Percentiles rank a stretch among this genome's conserved stretches.
Conservation (phyloP, 1,284 basidiomycete species). For the Heterobasidion occidentale region DNA sequence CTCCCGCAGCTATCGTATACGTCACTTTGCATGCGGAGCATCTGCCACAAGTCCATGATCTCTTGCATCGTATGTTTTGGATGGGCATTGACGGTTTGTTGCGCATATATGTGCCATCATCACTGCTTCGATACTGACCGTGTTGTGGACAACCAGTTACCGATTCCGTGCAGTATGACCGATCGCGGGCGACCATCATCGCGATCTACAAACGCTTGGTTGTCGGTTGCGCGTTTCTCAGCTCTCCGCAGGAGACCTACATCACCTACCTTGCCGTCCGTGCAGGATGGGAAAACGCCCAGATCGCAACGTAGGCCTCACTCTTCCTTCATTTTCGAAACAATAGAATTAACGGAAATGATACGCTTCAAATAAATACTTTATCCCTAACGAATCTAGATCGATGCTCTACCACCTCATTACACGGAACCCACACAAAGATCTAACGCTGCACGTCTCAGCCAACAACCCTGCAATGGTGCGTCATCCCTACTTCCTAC, state of each 20-base stretch:
- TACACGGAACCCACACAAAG: conserved; percentile 56
- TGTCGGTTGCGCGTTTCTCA: conserved; percentile 66
- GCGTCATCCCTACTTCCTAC: conserved; percentile 7
- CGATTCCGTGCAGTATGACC: conserved; percentile 57
- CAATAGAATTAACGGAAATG: background rate
- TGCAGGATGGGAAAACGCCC: conserved; percentile 68
- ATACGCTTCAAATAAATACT: background rate
- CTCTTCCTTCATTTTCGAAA: background rate
- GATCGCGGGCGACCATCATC: conserved; percentile 64
- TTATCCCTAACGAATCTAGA: conserved; percentile 26
- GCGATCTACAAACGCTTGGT: conserved; percentile 64
- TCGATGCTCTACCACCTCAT: conserved; percentile 73
- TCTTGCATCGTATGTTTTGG: conserved; percentile 64
- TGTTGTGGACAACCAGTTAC: conserved; percentile 36
- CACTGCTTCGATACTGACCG: background rate
- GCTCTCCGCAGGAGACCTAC: conserved; percentile 72
- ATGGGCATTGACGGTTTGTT: conserved; percentile 58
- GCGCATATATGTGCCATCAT: background rate
- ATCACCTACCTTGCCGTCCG: conserved; percentile 72
- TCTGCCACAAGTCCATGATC: conserved; percentile 59
- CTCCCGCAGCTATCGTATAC: conserved; percentile 50
- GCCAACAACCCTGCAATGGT: conserved; percentile 76
- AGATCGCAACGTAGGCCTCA: conserved; percentile 58
- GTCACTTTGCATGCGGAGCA: conserved; percentile 51
- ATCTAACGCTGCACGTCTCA: conserved; percentile 75